Percentiles rank a stretch among this genome's conserved stretches.
Evolutionary conservation across 306 rosid species (phyloP).

Genomic region (Quercus engelmannii): DNA sequence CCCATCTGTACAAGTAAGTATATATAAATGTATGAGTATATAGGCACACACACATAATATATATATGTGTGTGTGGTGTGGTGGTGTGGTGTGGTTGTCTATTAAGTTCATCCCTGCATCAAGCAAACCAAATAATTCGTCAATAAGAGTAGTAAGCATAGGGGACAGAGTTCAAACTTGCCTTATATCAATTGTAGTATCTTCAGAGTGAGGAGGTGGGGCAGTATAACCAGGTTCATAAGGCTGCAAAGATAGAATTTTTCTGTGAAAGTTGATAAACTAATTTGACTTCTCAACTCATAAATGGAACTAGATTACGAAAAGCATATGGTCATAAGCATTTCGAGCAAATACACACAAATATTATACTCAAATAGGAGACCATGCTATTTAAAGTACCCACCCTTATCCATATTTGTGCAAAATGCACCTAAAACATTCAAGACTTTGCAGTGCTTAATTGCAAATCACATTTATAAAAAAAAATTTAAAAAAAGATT

Average conservation of each 20-base stretch:
- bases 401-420: neutral
- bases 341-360: slow-evolving; percentile 1
- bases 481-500: no score
- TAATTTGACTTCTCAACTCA: neutral
- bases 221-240: slow-evolving; percentile 47
- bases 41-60: neutral
- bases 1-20: no score
- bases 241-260: slow-evolving; percentile 25
- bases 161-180: slow-evolving; percentile 19
- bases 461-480: neutral
- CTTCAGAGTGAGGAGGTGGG: slow-evolving; percentile 44
- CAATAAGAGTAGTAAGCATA: neutral
- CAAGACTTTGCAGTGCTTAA: neutral
- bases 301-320: neutral
- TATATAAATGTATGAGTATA: no score
- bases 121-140: neutral
- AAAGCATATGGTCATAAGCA: neutral
- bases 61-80: neutral
- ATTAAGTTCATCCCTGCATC: neutral
- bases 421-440: neutral
- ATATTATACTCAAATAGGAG: neutral
- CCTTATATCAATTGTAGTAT: slow-evolving; percentile 48
- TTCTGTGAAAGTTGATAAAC: neutral
- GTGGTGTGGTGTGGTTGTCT: neutral
- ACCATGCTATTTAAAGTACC: neutral